phyloP scores from a whole-genome alignment of 495 filamentous ascomycete genomes.

The Aspergillus hancockii region DNA sequence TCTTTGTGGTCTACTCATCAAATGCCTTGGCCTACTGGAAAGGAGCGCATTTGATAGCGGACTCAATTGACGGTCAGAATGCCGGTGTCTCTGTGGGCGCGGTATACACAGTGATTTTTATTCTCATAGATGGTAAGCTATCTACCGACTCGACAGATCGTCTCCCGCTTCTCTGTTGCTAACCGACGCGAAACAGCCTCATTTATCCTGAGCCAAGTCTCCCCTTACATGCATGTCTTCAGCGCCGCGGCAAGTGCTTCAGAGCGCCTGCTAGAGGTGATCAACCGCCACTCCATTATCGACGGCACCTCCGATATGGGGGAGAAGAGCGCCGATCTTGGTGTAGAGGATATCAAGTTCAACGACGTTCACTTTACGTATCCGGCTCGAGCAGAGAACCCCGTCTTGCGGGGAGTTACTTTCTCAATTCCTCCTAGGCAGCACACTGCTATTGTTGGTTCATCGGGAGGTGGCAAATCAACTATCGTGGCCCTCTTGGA shows the following conservation, averaged over 20 bases:
- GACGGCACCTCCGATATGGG: conserved; percentile 44
- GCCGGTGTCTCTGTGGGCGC: conserved; percentile 51
- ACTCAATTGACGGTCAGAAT: conserved; percentile 42
- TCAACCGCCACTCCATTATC: conserved; percentile 52
- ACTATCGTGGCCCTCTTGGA: conserved; percentile 59
- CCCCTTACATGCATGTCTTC: conserved; percentile 65
- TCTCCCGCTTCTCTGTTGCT: too few species aligned
- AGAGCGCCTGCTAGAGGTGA: conserved; percentile 48
- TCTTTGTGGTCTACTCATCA: conserved; percentile 63
- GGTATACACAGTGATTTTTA: conserved; percentile 64
- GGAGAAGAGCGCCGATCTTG: conserved; percentile 27
- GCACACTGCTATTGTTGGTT: conserved; percentile 65
- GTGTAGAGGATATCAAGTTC: conserved; percentile 44
- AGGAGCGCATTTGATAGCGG: conserved; percentile 55
- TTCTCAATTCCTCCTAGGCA: conserved; percentile 56
- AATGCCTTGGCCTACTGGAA: conserved; percentile 69
- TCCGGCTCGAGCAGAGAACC: conserved; percentile 58
- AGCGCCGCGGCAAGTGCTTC: conserved; percentile 55
- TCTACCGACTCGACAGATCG: too few species aligned
- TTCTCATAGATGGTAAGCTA: conserved; percentile 53
- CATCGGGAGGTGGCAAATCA: conserved; percentile 71
- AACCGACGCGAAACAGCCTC: conserved; percentile 30
- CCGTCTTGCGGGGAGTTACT: conserved; percentile 48
- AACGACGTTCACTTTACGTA: conserved; percentile 60
- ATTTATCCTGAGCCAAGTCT: conserved; percentile 61